phyloP scores from a whole-genome alignment of 2,329 filamentous ascomycete genomes.

The Scolecobasidium constrictum region DNA sequence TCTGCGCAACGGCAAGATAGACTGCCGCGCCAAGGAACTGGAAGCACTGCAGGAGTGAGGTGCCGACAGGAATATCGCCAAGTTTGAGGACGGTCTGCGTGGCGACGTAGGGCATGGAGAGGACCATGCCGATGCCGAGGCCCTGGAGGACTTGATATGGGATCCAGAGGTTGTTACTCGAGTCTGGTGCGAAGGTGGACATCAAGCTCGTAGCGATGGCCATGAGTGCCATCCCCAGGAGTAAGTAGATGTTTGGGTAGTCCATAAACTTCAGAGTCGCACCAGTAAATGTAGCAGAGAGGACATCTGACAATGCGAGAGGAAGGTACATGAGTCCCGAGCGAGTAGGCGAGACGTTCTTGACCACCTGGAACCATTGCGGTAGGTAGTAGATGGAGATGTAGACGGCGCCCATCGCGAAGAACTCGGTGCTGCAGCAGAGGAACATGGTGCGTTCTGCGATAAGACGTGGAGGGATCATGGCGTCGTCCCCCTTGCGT shows the following conservation, averaged over 20 bases:
- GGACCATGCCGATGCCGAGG: conserved; percentile 33
- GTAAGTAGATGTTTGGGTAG: too few species aligned
- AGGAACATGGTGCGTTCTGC: conserved; percentile 1
- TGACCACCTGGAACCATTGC: conserved; percentile 33
- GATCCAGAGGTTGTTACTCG: conserved; percentile 36
- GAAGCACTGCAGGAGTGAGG: conserved; percentile 18
- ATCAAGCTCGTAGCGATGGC: conserved; percentile 16
- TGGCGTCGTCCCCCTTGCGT: conserved; percentile 16
- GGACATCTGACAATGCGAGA: too few species aligned
- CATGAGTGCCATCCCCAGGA: too few species aligned
- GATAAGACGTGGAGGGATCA: conserved; percentile 15
- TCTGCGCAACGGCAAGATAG: conserved; percentile 53
- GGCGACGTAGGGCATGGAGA: conserved; percentile 41
- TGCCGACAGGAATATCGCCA: conserved; percentile 16
- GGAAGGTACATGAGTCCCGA: conserved; percentile 21
- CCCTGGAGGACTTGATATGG: conserved; percentile 43
- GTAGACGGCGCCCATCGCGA: conserved; percentile 25
- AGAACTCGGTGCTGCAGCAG: conserved; percentile 13
- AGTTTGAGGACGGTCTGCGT: conserved; percentile 26
- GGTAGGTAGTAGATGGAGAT: conserved; percentile 33
- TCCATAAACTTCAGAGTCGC: too few species aligned
- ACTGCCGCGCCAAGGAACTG: conserved; percentile 56
- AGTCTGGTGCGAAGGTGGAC: conserved; percentile 25
- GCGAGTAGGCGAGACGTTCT: conserved; percentile 25
- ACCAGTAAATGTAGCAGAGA: too few species aligned